Evolutionary conservation across 2,329 filamentous ascomycete species (phyloP).

Genomic region (Pseudocercospora crystallina): DNA sequence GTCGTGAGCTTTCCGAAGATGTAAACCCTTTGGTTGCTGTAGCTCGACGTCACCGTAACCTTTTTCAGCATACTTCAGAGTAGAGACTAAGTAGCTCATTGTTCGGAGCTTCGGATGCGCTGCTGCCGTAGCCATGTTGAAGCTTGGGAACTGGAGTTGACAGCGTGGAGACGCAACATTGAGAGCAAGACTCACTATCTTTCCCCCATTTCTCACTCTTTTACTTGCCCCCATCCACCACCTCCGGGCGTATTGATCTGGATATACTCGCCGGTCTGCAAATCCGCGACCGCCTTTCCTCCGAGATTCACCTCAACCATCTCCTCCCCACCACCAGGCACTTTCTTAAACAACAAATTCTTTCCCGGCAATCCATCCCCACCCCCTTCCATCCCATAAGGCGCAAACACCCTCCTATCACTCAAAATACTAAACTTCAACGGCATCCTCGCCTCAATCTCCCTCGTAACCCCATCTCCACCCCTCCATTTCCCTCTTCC

Average conservation of each 20-base stretch:
- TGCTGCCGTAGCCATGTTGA: too few species aligned
- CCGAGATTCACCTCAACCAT: conserved; percentile 24
- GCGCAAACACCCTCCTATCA: conserved; percentile 34
- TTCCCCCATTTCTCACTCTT: too few species aligned
- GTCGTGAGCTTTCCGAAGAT: too few species aligned
- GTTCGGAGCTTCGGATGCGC: too few species aligned
- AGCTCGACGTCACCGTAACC: too few species aligned
- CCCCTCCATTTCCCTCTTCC: conserved; percentile 33
- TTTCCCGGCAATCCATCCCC: conserved; percentile 33
- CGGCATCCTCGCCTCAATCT: conserved; percentile 33
- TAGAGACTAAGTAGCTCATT: too few species aligned
- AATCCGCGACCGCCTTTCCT: conserved; percentile 21
- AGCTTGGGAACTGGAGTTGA: too few species aligned
- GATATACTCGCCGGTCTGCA: conserved; percentile 23
- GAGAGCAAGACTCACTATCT: too few species aligned
- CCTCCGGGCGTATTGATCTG: conserved; percentile 32
- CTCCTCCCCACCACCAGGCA: conserved; percentile 11
- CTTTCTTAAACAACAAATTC: conserved; percentile 32
- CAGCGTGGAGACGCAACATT: too few species aligned
- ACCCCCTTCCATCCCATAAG: conserved; percentile 37
- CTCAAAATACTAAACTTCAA: conserved; percentile 34
- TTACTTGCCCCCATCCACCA: conserved; percentile 9
- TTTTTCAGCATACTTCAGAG: too few species aligned
- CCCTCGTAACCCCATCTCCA: conserved; percentile 35
- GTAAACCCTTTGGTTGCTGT: too few species aligned